phyloP scores from a whole-genome alignment of 371 early-diverging fungal species.

The Mucor plumbeus region DNA sequence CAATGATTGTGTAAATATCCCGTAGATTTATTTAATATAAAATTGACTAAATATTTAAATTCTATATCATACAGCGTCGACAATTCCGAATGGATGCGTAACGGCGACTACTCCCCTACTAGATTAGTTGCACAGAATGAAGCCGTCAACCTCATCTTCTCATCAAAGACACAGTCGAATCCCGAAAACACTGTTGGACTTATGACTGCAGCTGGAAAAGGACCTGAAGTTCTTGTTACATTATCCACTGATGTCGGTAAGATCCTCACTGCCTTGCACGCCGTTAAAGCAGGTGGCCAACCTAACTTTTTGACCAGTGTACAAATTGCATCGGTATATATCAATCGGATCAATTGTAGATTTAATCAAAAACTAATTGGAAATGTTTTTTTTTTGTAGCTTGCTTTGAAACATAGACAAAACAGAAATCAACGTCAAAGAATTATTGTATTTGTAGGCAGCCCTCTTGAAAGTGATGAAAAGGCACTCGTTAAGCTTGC shows the following conservation, averaged over 20 bases:
- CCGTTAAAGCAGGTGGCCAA: slow-evolving; percentile 75
- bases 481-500: slow-evolving; percentile 88
- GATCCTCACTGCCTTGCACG: slow-evolving; percentile 86
- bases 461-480: slow-evolving; percentile 84
- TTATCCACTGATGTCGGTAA: slow-evolving; percentile 91
- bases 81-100: slow-evolving; percentile 99
- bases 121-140: slow-evolving; percentile 96
- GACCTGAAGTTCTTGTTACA: slow-evolving; percentile 95
- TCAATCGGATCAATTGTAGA: neutral
- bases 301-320: slow-evolving; percentile 84
- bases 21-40: neutral
- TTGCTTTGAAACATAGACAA: slow-evolving; percentile 95
- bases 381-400: slow-evolving; percentile 46
- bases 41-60: neutral
- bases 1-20: slow-evolving; percentile 63
- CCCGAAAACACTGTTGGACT: slow-evolving; percentile 97
- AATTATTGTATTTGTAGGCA: slow-evolving; percentile 94
- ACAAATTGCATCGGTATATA: slow-evolving; percentile 94
- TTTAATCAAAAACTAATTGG: neutral
- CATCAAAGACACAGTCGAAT: slow-evolving; percentile 90
- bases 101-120: slow-evolving; percentile 97
- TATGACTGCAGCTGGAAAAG: slow-evolving; percentile 96
- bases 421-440: slow-evolving; percentile 95
- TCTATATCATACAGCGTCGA: slow-evolving; percentile 71
- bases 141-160: slow-evolving; percentile 91